Conservation (phyloP, 1,284 basidiomycete genomes). For the Sanghuangporus weigelae region DNA sequence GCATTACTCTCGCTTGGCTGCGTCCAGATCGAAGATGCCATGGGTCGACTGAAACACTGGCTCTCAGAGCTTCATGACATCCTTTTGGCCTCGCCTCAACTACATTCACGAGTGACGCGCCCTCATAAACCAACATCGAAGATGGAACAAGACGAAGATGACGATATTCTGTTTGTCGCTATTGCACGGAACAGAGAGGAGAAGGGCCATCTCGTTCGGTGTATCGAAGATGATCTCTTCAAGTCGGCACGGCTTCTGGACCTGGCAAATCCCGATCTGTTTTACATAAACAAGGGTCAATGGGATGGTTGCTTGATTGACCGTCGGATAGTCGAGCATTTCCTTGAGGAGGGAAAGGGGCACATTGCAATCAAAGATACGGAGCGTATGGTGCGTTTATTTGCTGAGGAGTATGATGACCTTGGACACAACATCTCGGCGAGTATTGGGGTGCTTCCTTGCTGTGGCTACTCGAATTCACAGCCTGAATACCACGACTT, state of each 20-base stretch:
- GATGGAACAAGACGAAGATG: neutral
- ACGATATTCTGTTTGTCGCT: neutral
- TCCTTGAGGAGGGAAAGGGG: neutral
- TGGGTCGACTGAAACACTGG: neutral
- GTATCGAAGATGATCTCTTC: neutral
- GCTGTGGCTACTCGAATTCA: neutral
- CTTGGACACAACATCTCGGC: neutral
- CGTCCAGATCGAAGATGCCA: neutral
- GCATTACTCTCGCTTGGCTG: neutral
- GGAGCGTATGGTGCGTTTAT: neutral
- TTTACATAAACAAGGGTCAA: neutral
- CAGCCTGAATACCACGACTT: neutral
- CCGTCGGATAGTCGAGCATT: neutral
- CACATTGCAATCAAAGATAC: neutral
- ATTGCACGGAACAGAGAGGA: neutral
- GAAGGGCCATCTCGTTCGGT: neutral
- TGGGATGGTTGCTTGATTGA: neutral
- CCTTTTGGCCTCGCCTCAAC: neutral
- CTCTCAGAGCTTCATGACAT: neutral
- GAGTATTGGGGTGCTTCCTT: neutral
- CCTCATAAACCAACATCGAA: no score
- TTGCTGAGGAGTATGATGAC: neutral
- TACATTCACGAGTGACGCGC: neutral
- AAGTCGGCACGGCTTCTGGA: no score
- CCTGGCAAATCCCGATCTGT: neutral